Percentiles rank a stretch among this genome's conserved stretches.
phyloP scores from a whole-genome alignment of 768 basidiomycete species.

The Piloderma croceum region DNA sequence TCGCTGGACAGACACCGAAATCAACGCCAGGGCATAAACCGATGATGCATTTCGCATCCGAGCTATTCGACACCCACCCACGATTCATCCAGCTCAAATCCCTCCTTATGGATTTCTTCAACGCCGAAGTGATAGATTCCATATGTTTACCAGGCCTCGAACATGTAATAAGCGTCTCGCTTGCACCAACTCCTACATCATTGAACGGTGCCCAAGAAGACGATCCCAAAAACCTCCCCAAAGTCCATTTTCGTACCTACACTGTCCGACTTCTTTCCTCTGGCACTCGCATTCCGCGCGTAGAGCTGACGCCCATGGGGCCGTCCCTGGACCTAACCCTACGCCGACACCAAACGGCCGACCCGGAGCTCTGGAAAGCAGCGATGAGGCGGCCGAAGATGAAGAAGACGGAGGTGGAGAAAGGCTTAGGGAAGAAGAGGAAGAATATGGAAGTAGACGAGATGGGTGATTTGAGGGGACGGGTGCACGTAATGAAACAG shows the following conservation, averaged over 20 bases:
- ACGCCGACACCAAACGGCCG: constrained; percentile 68
- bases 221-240: constrained; percentile 53
- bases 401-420: constrained; percentile 82
- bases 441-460: constrained; percentile 97
- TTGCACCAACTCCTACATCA: constrained; percentile 56
- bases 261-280: constrained; percentile 68
- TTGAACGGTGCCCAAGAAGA: constrained; percentile 42
- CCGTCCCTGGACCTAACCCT: constrained; percentile 82
- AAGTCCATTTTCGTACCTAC: constrained; percentile 86
- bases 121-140: constrained; percentile 76
- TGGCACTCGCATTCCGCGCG: constrained; percentile 74
- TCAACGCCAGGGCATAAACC: constrained; percentile 87
- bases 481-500: constrained; percentile 85
- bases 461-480: constrained; percentile 93
- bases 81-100: constrained; percentile 90
- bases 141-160: constrained; percentile 82
- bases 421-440: constrained; percentile 83
- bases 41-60: constrained; percentile 92
- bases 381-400: constrained; percentile 83
- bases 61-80: constrained; percentile 92
- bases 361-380: constrained; percentile 72
- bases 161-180: constrained; percentile 79
- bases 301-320: constrained; percentile 84
- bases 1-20: constrained; percentile 68
- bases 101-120: constrained; percentile 85